Evolutionary conservation across 352 stramenopile species (phyloP).

Genomic region (Phytophthora sp.): DNA sequence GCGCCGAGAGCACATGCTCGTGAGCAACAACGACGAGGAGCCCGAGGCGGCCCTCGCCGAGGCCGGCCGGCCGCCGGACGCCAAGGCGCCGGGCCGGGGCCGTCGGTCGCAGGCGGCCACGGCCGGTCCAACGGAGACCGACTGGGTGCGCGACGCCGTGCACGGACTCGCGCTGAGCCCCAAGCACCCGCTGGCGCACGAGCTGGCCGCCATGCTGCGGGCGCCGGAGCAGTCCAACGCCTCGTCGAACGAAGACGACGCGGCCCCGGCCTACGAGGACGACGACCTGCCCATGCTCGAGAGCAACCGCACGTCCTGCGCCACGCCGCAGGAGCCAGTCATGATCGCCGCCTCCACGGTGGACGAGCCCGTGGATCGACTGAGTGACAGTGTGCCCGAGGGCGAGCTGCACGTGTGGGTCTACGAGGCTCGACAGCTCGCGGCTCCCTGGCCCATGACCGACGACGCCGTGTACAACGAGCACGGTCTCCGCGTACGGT

Average conservation of each 20-base stretch:
- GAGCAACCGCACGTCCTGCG: slow-evolving; percentile 27
- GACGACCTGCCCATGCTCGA: slow-evolving; percentile 44
- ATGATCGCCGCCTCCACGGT: slow-evolving; percentile 9
- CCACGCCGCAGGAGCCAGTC: slow-evolving; percentile 9
- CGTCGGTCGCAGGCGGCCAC: slow-evolving; percentile 2
- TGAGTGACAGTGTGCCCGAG: slow-evolving; percentile 33
- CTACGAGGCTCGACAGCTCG: slow-evolving; percentile 52
- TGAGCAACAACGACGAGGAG: slow-evolving; percentile 36
- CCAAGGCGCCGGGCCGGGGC: not conserved
- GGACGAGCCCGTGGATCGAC: slow-evolving; percentile 20
- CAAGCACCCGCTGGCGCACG: slow-evolving; percentile 19
- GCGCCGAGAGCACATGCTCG: slow-evolving; percentile 26
- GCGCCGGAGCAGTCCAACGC: not conserved
- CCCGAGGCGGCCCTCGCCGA: slow-evolving; percentile 21
- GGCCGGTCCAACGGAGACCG: not conserved
- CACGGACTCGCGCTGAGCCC: slow-evolving; percentile 18
- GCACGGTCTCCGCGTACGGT: slow-evolving; percentile 50
- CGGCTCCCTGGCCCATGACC: slow-evolving; percentile 42
- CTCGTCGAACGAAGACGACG: slow-evolving; percentile 33
- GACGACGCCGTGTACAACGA: slow-evolving; percentile 52
- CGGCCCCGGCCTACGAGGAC: slow-evolving; percentile 4
- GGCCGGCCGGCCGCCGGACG: slow-evolving; percentile 8
- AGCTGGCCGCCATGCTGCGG: slow-evolving; percentile 21
- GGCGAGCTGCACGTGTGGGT: slow-evolving; percentile 58
- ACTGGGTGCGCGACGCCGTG: slow-evolving; percentile 1